Percentiles rank a stretch among this genome's conserved stretches.
These are phyloP conservation scores for Agaricus blazei DNA, from an alignment of 768 basidiomycete species.

Conservation along the genomic window DNA sequence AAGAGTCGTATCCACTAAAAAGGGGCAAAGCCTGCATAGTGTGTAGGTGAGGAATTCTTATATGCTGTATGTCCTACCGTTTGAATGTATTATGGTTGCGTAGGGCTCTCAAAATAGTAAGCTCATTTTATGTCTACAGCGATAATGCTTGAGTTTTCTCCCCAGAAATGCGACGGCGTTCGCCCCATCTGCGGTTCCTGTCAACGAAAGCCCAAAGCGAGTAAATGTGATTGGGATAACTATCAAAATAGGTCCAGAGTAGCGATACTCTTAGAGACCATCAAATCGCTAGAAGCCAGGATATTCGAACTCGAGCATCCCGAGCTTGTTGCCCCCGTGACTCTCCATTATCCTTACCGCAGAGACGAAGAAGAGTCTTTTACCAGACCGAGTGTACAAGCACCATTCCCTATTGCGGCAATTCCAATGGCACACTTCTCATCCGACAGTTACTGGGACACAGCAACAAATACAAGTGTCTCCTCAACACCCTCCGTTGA, in stretches of 20 bases:
- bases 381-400: slow-evolving; percentile 24
- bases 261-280: slow-evolving; percentile 53
- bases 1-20: slow-evolving; percentile 39
- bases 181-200: slow-evolving; percentile 66
- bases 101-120: slow-evolving; percentile 48
- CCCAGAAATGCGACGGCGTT: slow-evolving; percentile 58
- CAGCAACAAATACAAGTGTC: too few species aligned
- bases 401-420: slow-evolving; percentile 29
- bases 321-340: slow-evolving; percentile 38
- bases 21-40: slow-evolving; percentile 52
- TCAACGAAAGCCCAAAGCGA: slow-evolving; percentile 49
- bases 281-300: slow-evolving; percentile 50
- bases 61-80: background rate
- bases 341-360: slow-evolving; percentile 47
- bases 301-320: slow-evolving; percentile 55
- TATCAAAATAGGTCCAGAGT: slow-evolving; percentile 56
- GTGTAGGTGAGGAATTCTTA: slow-evolving; percentile 34
- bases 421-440: slow-evolving; percentile 27
- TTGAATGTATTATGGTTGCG: slow-evolving; percentile 2
- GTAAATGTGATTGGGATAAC: slow-evolving; percentile 71
- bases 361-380: slow-evolving; percentile 23
- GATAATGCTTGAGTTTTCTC: background rate
- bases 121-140: slow-evolving; percentile 12
- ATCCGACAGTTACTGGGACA: slow-evolving; percentile 9
- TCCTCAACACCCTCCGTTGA: too few species aligned